phyloP scores from a whole-genome alignment of 2,329 filamentous ascomycete genomes.

The Colletotrichum theobromicola region DNA sequence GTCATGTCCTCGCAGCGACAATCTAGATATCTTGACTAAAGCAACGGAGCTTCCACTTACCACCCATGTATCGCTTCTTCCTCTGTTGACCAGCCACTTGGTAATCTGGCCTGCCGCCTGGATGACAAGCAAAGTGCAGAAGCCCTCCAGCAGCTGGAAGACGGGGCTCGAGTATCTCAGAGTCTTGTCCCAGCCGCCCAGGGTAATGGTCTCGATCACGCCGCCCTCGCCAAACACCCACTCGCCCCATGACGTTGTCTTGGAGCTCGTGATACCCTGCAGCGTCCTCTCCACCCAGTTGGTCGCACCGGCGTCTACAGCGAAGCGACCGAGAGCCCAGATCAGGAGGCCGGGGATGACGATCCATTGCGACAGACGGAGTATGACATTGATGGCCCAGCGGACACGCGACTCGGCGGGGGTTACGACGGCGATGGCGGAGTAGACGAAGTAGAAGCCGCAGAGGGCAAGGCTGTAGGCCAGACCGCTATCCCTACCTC shows the following conservation, averaged over 20 bases:
- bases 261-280: conserved; percentile 65
- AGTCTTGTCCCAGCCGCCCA: conserved; percentile 88
- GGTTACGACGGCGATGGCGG: conserved; percentile 78
- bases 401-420: conserved; percentile 80
- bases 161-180: conserved; percentile 90
- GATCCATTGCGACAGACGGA: conserved; percentile 84
- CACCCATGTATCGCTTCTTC: conserved; percentile 96
- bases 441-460: conserved; percentile 90
- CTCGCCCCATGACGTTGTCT: conserved; percentile 72
- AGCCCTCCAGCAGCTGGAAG: conserved; percentile 94
- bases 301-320: conserved; percentile 79
- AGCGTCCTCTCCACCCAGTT: conserved; percentile 87
- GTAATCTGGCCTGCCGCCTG: conserved; percentile 95
- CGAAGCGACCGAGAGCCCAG: conserved; percentile 95
- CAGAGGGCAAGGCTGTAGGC: conserved; percentile 92
- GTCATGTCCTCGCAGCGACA: not conserved
- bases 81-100: conserved; percentile 90
- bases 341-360: conserved; percentile 87
- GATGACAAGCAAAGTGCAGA: conserved; percentile 94
- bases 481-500: conserved; percentile 90
- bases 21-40: not conserved
- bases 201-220: conserved; percentile 77
- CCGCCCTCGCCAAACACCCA: conserved; percentile 91
- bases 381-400: conserved; percentile 70
- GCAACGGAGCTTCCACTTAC: conserved; percentile 55